phyloP scores from a whole-genome alignment of 2,329 filamentous ascomycete genomes.

The Aspergillus neoniger region DNA sequence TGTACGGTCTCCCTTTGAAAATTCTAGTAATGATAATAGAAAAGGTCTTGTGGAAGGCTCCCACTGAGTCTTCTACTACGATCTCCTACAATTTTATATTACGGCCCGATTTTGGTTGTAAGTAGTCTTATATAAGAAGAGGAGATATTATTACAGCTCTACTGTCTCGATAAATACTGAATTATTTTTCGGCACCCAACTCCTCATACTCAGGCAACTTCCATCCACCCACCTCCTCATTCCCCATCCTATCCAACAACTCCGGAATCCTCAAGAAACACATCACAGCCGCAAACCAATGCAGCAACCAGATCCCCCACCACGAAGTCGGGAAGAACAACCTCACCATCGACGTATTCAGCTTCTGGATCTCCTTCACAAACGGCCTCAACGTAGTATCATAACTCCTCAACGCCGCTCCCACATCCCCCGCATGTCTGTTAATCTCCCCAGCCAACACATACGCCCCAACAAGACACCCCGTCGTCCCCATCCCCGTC shows the following conservation, averaged over 20 bases:
- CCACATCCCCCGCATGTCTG: constrained; percentile 23
- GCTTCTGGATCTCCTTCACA: constrained; percentile 24
- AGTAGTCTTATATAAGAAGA: too few species aligned
- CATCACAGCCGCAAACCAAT: constrained; percentile 11
- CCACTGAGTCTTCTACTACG: too few species aligned
- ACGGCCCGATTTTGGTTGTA: accelerated
- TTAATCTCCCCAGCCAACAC: constrained; percentile 56
- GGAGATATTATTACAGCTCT: too few species aligned
- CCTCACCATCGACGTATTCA: constrained; percentile 17
- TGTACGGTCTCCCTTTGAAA: too few species aligned
- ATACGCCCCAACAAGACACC: constrained; percentile 50
- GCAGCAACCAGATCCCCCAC: constrained; percentile 25
- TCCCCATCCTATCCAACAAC: constrained; percentile 18
- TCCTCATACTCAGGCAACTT: constrained; percentile 24
- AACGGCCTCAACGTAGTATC: constrained; percentile 27
- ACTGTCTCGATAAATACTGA: too few species aligned
- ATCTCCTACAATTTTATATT: too few species aligned
- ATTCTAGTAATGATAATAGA: too few species aligned
- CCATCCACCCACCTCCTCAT: constrained; percentile 23
- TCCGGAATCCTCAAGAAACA: constrained; percentile 24
- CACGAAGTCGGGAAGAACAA: constrained; percentile 18
- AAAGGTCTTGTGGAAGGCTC: too few species aligned
- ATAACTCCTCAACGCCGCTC: constrained; percentile 25
- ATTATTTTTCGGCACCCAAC: neutral
- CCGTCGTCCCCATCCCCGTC: constrained; percentile 40